A percentile compares a stretch with the other conserved stretches of the same genome.
phyloP scores from a whole-genome alignment of 495 filamentous ascomycete genomes.

The Neurospora terricola region DNA sequence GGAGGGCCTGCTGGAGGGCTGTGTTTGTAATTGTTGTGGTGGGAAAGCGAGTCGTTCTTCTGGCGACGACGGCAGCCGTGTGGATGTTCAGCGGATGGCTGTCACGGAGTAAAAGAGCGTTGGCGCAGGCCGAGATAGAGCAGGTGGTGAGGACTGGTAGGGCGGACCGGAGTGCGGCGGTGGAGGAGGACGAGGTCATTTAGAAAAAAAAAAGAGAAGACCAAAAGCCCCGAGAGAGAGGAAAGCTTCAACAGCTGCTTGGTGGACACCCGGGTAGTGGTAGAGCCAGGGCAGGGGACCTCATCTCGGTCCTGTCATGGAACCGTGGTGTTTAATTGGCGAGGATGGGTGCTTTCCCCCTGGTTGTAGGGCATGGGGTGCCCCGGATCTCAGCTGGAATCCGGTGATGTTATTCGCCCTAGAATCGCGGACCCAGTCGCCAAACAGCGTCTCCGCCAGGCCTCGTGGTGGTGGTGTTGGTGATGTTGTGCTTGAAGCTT shows the following conservation, averaged over 20 bases:
- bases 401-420: background rate
- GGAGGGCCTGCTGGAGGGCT: background rate
- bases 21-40: background rate
- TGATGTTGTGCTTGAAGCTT: background rate
- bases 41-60: conserved; percentile 17
- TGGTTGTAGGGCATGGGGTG: background rate
- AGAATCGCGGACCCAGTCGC: background rate
- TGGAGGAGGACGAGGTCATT: conserved; percentile 26
- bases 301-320: conserved; percentile 6
- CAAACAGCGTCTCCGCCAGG: background rate
- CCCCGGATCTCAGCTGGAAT: background rate
- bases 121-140: conserved; percentile 23
- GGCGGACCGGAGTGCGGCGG: background rate
- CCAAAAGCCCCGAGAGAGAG: background rate
- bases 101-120: conserved; percentile 28
- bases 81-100: conserved; percentile 19
- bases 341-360: background rate
- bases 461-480: background rate
- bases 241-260: conserved; percentile 1
- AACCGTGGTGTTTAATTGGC: background rate
- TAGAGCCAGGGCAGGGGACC: background rate
- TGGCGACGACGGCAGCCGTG: conserved; percentile 26
- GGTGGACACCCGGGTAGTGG: background rate
- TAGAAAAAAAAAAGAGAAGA: conserved; percentile 10
- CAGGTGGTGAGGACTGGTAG: conserved; percentile 10